Conservation (phyloP, 2,329 filamentous ascomycete species). For the Colletotrichum sp. region DNA sequence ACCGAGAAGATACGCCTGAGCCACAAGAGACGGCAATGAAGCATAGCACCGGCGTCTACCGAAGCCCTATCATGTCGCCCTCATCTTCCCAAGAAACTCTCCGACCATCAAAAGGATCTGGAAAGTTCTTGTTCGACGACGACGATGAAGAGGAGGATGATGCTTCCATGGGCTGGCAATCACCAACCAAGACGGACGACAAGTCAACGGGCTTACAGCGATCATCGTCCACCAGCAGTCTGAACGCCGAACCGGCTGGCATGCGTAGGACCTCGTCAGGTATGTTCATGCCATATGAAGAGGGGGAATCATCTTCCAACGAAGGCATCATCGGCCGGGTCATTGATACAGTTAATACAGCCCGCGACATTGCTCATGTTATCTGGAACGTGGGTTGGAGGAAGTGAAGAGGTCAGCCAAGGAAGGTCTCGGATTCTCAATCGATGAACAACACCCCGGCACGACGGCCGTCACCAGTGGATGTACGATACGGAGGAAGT, state of each 20-base stretch:
- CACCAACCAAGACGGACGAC: constrained; percentile 23
- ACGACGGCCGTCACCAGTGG: neutral
- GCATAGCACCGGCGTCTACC: constrained; percentile 54
- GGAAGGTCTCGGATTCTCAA: neutral
- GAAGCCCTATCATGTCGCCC: constrained; percentile 64
- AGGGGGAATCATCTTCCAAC: constrained; percentile 66
- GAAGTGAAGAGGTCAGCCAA: constrained; percentile 40
- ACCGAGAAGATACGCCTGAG: constrained; percentile 78
- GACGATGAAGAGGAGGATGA: constrained; percentile 63
- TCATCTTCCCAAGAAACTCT: constrained; percentile 86
- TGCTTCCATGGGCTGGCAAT: constrained; percentile 24
- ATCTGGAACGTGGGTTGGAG: constrained; percentile 76
- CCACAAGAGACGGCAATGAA: constrained; percentile 66
- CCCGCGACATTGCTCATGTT: constrained; percentile 72
- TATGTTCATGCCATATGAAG: constrained; percentile 90
- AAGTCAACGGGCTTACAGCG: constrained; percentile 42
- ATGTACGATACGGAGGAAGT: constrained; percentile 7
- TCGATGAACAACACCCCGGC: neutral
- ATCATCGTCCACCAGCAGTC: constrained; percentile 52
- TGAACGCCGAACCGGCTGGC: constrained; percentile 59
- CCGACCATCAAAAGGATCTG: constrained; percentile 70
- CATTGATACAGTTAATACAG: constrained; percentile 79
- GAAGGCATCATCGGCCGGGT: constrained; percentile 77
- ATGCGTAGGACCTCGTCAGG: constrained; percentile 83
- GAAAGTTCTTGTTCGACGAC: constrained; percentile 67